Conservation (phyloP, 2,329 filamentous ascomycete species). For the Penicillium sclerotigenum region DNA sequence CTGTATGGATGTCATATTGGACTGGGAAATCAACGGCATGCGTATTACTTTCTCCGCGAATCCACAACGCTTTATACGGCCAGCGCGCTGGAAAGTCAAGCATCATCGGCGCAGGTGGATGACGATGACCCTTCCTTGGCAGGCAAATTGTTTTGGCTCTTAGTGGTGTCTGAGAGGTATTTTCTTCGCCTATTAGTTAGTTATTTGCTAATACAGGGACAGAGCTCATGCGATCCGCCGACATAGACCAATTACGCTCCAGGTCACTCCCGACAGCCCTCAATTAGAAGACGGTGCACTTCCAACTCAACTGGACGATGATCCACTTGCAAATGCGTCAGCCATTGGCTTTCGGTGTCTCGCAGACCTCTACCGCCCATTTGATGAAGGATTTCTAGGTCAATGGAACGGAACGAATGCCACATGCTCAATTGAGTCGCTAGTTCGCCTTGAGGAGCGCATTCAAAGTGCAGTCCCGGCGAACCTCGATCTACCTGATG, state of each 20-base stretch:
- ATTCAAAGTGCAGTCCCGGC: slow-evolving; percentile 52
- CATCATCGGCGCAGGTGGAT: slow-evolving; percentile 51
- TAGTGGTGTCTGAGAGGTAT: slow-evolving; percentile 64
- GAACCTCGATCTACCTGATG: slow-evolving; percentile 57
- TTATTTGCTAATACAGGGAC: background rate
- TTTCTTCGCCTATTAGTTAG: background rate
- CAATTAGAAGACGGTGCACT: slow-evolving; percentile 49
- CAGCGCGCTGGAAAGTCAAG: slow-evolving; percentile 43
- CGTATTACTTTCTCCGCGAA: slow-evolving; percentile 71
- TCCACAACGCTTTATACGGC: slow-evolving; percentile 65
- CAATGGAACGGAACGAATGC: slow-evolving; percentile 58
- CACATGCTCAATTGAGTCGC: slow-evolving; percentile 47
- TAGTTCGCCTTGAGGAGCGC: slow-evolving; percentile 50
- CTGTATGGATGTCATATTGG: slow-evolving; percentile 66
- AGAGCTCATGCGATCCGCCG: slow-evolving; percentile 63
- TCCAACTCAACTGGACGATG: slow-evolving; percentile 52
- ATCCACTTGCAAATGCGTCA: slow-evolving; percentile 52
- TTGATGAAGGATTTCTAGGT: slow-evolving; percentile 62
- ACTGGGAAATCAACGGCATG: slow-evolving; percentile 66
- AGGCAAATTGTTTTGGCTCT: slow-evolving; percentile 63
- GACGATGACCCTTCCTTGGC: slow-evolving; percentile 33
- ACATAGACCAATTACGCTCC: slow-evolving; percentile 61
- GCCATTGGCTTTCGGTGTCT: slow-evolving; percentile 59
- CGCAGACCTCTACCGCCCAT: slow-evolving; percentile 59
- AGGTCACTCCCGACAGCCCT: slow-evolving; percentile 54